These are phyloP conservation scores for Paramecium sexaurelia DNA, from an alignment of 73 alveolate genomes.

Conservation along the genomic window DNA sequence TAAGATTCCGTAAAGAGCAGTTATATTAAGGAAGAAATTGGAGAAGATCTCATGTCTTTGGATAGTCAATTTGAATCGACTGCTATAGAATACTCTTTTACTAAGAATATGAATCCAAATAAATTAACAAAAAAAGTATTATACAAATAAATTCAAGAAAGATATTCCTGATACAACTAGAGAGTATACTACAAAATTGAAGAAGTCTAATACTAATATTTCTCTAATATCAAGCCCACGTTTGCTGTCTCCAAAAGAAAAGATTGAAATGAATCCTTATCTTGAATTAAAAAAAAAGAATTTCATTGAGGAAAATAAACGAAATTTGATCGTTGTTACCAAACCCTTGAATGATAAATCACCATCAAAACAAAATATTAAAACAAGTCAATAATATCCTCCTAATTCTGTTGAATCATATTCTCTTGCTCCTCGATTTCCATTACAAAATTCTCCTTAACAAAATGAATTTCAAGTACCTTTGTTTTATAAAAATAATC, in stretches of 20 bases:
- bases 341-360: neutral
- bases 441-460: neutral
- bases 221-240: slow-evolving; percentile 2
- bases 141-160: neutral
- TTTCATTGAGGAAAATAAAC: neutral
- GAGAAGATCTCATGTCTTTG: neutral
- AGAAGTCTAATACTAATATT: neutral
- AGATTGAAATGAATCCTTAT: neutral
- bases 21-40: neutral
- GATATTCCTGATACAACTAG: neutral
- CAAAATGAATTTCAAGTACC: neutral
- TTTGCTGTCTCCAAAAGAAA: neutral
- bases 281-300: neutral
- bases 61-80: neutral
- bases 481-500: neutral
- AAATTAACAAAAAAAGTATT: neutral
- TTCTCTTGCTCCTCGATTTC: neutral
- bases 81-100: neutral
- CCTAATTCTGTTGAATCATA: neutral
- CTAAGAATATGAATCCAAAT: neutral
- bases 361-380: neutral
- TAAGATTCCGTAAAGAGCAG: neutral
- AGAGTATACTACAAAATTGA: neutral
- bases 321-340: neutral
- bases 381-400: neutral